Evolutionary conservation across 176 grass and related monocot species (phyloP).

Genomic region (Thinopyrum elongatum): DNA sequence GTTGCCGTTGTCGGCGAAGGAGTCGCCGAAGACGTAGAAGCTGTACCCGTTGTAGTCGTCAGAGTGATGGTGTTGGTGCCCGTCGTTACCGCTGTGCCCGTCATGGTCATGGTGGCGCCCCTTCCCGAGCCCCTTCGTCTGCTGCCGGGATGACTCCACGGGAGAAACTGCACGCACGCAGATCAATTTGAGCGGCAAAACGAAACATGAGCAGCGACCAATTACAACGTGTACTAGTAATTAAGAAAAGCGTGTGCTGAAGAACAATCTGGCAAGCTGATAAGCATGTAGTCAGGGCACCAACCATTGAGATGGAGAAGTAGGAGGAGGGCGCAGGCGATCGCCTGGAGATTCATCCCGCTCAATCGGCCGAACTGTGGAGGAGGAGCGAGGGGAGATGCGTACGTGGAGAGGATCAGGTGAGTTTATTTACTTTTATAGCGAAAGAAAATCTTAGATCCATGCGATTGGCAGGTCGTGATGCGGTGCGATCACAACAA

Average conservation of each 20-base stretch:
- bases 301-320: not conserved
- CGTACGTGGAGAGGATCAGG: no score
- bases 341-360: not conserved
- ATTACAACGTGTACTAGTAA: not conserved
- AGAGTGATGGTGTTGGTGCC: not conserved
- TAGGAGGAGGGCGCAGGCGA: not conserved
- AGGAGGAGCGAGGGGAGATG: no score
- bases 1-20: slow-evolving; percentile 2
- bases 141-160: not conserved
- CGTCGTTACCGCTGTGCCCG: no score
- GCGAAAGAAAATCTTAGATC: no score
- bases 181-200: no score
- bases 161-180: not conserved
- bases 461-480: no score
- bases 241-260: not conserved
- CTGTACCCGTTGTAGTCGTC: not conserved
- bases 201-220: no score
- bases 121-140: not conserved
- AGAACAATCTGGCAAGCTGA: not conserved
- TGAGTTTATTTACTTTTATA: no score
- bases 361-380: not conserved
- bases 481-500: no score
- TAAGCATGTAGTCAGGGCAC: not conserved
- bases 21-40: not conserved
- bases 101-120: not conserved